These are phyloP conservation scores for Blastobotrys parvus DNA, from an alignment of 805 yeast species.

Conservation along the genomic window DNA sequence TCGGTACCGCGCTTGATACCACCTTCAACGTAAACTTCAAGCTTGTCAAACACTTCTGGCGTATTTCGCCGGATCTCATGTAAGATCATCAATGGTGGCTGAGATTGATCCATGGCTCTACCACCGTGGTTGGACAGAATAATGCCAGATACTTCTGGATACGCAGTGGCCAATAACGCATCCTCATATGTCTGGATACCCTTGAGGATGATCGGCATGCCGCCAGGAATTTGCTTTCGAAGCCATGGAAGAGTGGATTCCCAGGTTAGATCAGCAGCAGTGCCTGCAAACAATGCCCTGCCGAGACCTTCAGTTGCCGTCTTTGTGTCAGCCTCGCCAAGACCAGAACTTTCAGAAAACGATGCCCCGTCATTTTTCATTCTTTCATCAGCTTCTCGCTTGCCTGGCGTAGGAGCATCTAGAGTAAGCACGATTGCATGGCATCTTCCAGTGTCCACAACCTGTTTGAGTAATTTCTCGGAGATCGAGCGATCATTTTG, in stretches of 20 bases:
- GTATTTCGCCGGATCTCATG: slow-evolving; percentile 39
- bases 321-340: slow-evolving; percentile 13
- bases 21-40: slow-evolving; percentile 57
- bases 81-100: slow-evolving; percentile 54
- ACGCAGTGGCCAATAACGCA: slow-evolving; percentile 48
- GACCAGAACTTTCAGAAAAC: slow-evolving; percentile 16
- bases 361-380: slow-evolving; percentile 17
- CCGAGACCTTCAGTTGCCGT: slow-evolving; percentile 22
- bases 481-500: slow-evolving; percentile 22
- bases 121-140: slow-evolving; percentile 72
- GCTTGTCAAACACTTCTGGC: slow-evolving; percentile 33
- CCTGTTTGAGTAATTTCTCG: slow-evolving; percentile 18
- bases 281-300: slow-evolving; percentile 23
- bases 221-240: slow-evolving; percentile 25
- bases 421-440: slow-evolving; percentile 46
- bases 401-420: slow-evolving; percentile 47
- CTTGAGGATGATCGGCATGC: slow-evolving; percentile 44
- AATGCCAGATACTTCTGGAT: slow-evolving; percentile 45
- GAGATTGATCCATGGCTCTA: slow-evolving; percentile 55
- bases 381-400: slow-evolving; percentile 40
- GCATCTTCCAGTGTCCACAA: slow-evolving; percentile 28
- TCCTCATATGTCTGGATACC: slow-evolving; percentile 66
- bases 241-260: slow-evolving; percentile 23
- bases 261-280: slow-evolving; percentile 26
- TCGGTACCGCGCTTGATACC: slow-evolving; percentile 63